These are phyloP conservation scores for Aspergillus tanneri DNA, from an alignment of 2,329 filamentous ascomycete species.

Conservation along the genomic window DNA sequence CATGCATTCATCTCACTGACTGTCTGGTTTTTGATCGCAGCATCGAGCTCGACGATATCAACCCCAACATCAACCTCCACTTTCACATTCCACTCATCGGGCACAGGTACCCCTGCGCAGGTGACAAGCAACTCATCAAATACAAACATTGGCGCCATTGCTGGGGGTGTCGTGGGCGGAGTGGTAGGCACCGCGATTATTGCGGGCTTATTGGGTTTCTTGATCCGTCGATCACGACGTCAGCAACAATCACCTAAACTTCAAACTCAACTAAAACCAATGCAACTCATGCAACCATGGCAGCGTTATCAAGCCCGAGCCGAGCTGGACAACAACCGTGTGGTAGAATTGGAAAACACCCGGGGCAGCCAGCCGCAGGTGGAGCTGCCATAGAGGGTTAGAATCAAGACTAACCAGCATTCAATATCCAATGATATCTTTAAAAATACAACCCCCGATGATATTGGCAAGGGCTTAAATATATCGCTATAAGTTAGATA, in stretches of 20 bases:
- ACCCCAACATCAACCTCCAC: neutral
- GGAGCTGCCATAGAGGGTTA: no score
- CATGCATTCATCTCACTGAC: neutral
- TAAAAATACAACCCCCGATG: no score
- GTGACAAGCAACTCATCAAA: neutral
- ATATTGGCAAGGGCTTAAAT: no score
- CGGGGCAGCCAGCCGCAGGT: no score
- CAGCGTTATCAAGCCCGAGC: neutral
- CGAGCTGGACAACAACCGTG: neutral
- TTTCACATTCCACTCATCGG: neutral
- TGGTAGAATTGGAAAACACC: neutral
- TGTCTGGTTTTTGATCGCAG: neutral
- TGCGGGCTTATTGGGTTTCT: neutral
- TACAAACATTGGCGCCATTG: neutral
- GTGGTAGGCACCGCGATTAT: neutral
- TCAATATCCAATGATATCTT: no score
- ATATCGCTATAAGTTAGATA: no score
- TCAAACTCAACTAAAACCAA: no score
- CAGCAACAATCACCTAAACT: no score
- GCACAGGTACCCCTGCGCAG: neutral
- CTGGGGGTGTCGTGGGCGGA: conserved; percentile 2
- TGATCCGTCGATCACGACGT: neutral
- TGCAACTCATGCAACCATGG: neutral
- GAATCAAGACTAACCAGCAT: no score
- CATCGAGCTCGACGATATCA: neutral